phyloP scores from a whole-genome alignment of 257 asterid species.

The Leptodermis oblonga region DNA sequence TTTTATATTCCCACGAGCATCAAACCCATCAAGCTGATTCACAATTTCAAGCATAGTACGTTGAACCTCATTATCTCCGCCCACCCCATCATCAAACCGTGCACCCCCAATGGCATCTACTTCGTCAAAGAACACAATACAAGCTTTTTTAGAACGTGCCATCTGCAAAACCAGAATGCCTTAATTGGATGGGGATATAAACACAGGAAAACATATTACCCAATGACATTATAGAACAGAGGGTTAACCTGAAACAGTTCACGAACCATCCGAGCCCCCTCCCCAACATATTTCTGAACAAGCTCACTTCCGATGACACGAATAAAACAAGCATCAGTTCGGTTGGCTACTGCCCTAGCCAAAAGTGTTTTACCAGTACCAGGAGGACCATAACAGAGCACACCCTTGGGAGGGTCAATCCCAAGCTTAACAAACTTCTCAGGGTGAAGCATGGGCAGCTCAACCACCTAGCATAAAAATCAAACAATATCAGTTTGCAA shows the following conservation, averaged over 20 bases:
- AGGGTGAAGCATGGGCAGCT: slow-evolving; percentile 99
- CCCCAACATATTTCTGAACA: slow-evolving; percentile 97
- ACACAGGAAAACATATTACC: background rate
- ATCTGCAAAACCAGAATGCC: slow-evolving; percentile 42
- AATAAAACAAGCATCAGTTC: slow-evolving; percentile 96
- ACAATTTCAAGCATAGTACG: slow-evolving; percentile 99
- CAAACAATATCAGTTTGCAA: background rate
- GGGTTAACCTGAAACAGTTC: slow-evolving; percentile 82
- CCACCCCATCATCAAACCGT: slow-evolving; percentile 92
- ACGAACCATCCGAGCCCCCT: slow-evolving; percentile 99
- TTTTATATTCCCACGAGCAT: slow-evolving; percentile 96
- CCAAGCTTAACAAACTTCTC: slow-evolving; percentile 97
- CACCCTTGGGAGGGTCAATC: slow-evolving; percentile 98
- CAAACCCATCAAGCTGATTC: slow-evolving; percentile 97
- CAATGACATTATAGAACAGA: background rate
- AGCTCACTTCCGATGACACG: slow-evolving; percentile 99
- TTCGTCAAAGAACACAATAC: slow-evolving; percentile 96
- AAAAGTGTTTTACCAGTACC: slow-evolving; percentile 96
- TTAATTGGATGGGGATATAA: background rate
- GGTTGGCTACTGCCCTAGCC: slow-evolving; percentile 96
- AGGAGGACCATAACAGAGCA: slow-evolving; percentile 96
- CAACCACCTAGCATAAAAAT: slow-evolving; percentile 63
- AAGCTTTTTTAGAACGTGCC: slow-evolving; percentile 99
- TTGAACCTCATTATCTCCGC: slow-evolving; percentile 98
- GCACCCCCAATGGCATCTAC: slow-evolving; percentile 99